These are phyloP conservation scores for Tetrapyrgos nigripes DNA, from an alignment of 1,284 basidiomycete species.

Conservation along the genomic window DNA sequence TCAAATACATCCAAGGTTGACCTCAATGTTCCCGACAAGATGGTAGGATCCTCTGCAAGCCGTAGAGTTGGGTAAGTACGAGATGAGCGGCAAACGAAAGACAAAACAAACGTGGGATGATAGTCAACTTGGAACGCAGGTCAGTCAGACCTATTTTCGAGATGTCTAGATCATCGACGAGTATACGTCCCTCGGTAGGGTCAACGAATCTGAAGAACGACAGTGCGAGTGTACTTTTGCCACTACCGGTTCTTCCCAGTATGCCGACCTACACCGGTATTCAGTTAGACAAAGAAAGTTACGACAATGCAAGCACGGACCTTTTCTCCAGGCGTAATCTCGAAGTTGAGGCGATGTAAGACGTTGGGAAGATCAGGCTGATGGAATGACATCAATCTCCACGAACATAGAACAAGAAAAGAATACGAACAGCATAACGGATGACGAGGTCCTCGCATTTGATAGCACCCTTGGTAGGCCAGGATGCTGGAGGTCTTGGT, in stretches of 20 bases:
- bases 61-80: background rate
- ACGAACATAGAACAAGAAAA: slow-evolving; percentile 4
- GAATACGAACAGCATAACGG: slow-evolving; percentile 80
- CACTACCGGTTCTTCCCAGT: slow-evolving; percentile 88
- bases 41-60: slow-evolving; percentile 83
- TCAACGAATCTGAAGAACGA: slow-evolving; percentile 98
- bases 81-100: no score
- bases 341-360: slow-evolving; percentile 83
- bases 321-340: slow-evolving; percentile 79
- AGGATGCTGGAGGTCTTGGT: slow-evolving; percentile 81
- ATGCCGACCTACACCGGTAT: slow-evolving; percentile 70
- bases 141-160: slow-evolving; percentile 88
- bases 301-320: slow-evolving; percentile 31
- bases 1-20: slow-evolving; percentile 92
- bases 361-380: slow-evolving; percentile 88
- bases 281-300: background rate
- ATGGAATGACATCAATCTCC: slow-evolving; percentile 5
- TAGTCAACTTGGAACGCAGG: slow-evolving; percentile 84
- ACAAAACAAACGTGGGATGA: slow-evolving; percentile 82
- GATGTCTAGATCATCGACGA: slow-evolving; percentile 91
- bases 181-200: slow-evolving; percentile 81
- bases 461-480: slow-evolving; percentile 84
- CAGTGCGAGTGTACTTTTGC: slow-evolving; percentile 90
- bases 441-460: slow-evolving; percentile 85
- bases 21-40: slow-evolving; percentile 86